A percentile compares a stretch with the other conserved stretches of the same genome.
Evolutionary conservation across 2,329 filamentous ascomycete genomes (phyloP).

Genomic region (Fonsecaea erecta): DNA sequence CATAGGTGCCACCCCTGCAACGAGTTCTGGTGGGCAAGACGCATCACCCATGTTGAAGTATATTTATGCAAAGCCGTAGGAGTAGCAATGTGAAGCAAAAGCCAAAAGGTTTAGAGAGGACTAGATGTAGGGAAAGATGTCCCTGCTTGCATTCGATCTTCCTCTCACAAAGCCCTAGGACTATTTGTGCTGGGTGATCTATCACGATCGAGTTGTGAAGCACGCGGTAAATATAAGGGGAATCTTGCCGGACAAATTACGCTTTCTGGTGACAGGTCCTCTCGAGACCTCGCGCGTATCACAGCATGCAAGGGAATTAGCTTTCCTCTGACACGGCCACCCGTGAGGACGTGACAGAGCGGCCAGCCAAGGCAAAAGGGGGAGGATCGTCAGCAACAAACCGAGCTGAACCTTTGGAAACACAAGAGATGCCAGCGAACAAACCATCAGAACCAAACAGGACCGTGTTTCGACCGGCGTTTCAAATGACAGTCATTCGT

Average conservation of each 20-base stretch:
- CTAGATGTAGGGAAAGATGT: not conserved
- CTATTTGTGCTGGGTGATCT: not conserved
- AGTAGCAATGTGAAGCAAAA: not conserved
- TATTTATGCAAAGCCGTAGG: not conserved
- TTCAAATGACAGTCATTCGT: slow-evolving; percentile 9
- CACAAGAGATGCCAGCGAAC: not conserved
- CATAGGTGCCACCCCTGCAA: not conserved
- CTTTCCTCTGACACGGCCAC: not conserved
- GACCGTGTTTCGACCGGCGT: not conserved
- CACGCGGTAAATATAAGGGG: not conserved
- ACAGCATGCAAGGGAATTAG: not conserved
- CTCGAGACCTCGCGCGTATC: not conserved
- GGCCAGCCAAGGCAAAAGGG: not conserved
- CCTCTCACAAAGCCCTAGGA: not conserved
- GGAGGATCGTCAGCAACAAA: not conserved
- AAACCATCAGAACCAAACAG: not conserved
- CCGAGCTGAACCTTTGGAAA: not conserved
- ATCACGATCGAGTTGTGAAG: not conserved
- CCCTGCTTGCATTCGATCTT: not conserved
- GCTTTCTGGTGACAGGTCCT: not conserved
- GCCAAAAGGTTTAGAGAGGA: not conserved
- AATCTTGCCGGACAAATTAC: no score
- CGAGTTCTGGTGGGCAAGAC: slow-evolving; percentile 7
- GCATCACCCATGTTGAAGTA: slow-evolving; percentile 27
- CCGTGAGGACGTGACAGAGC: not conserved